Evolutionary conservation across 305 asterid species (phyloP).

Genomic region (Fraxinus dipetala): DNA sequence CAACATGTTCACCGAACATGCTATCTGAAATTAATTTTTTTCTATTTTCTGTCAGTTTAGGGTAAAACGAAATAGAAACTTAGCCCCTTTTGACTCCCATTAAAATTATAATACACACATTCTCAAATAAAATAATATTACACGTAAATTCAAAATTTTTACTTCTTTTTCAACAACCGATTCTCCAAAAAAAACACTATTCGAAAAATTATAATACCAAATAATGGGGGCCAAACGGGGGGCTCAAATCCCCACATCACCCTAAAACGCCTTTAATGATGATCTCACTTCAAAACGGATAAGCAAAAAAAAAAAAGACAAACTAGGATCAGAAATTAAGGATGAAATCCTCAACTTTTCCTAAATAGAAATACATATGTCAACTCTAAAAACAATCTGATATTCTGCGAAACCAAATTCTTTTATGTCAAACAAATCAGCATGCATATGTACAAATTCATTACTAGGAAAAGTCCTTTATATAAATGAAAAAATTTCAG

Average conservation of each 20-base stretch:
- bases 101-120: background rate
- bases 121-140: background rate
- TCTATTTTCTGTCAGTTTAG: background rate
- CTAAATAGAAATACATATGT: conserved; percentile 5
- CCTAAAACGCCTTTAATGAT: conserved; percentile 9
- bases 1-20: background rate
- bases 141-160: background rate
- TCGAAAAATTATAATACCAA: background rate
- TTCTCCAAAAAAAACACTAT: background rate
- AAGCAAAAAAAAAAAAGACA: background rate
- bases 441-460: background rate
- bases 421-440: background rate
- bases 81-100: background rate
- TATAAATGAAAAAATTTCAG: conserved; percentile 10
- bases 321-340: background rate
- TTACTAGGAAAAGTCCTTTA: background rate
- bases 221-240: background rate
- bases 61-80: conserved; percentile 12
- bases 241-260: background rate
- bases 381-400: background rate
- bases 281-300: conserved; percentile 9
- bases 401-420: background rate
- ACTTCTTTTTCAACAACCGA: background rate
- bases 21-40: conserved; percentile 6
- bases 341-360: background rate